Evolutionary conservation across 1,284 basidiomycete species (phyloP).

Genomic region (Pisolithus thermaeus): DNA sequence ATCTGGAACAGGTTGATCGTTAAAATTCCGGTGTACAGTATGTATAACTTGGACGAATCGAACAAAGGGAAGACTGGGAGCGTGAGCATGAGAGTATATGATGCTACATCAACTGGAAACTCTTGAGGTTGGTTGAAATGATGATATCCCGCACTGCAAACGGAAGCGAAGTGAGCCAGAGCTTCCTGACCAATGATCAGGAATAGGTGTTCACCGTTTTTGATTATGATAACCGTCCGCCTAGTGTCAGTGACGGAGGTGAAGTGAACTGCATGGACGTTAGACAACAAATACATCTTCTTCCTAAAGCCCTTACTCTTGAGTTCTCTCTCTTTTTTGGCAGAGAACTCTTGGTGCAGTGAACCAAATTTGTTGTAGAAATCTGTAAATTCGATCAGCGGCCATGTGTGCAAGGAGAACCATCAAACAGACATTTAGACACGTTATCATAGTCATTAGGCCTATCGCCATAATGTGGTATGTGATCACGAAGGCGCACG

Average conservation of each 20-base stretch:
- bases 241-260: conserved; percentile 74
- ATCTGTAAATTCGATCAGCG: conserved; percentile 37
- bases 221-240: conserved; percentile 51
- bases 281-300: conserved; percentile 7
- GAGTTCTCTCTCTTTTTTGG: conserved; percentile 63
- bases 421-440: conserved; percentile 53
- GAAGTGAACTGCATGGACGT: conserved; percentile 52
- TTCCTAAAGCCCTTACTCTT: conserved; percentile 44
- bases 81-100: conserved; percentile 1
- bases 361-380: conserved; percentile 67
- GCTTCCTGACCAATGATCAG: not conserved
- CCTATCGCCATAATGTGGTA: conserved; percentile 61
- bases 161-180: not conserved
- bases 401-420: conserved; percentile 1
- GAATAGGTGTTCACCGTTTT: conserved; percentile 39
- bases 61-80: conserved; percentile 1
- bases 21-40: conserved; percentile 6
- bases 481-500: conserved; percentile 59
- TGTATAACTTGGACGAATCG: conserved; percentile 12
- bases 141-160: conserved; percentile 54
- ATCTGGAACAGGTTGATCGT: conserved; percentile 6
- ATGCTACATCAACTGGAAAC: conserved; percentile 47
- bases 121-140: conserved; percentile 51
- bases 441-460: conserved; percentile 71
- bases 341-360: conserved; percentile 59